Evolutionary conservation across 176 grass and related monocot genomes (phyloP), one percentile per base, ranked within the genome.

Genomic region (Ampelocalamus luodianensis): DNA sequence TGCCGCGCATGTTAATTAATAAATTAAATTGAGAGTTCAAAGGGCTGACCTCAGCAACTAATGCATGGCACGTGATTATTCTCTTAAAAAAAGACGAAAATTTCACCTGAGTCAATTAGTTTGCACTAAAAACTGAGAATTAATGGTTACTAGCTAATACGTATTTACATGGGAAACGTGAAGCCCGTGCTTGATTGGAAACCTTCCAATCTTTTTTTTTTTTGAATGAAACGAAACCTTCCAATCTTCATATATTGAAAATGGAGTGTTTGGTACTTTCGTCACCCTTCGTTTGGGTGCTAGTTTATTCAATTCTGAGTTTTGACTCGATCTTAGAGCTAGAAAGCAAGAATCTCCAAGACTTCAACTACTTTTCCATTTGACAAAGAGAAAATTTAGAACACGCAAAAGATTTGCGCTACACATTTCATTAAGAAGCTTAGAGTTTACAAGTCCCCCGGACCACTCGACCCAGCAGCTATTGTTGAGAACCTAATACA

Each of bases 181-280:
- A 16, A 27, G 14, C n/a, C 10, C 55, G 42, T 63, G 40, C 22
- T 50, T 14, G 63, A 36, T 50, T 67, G 13, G 5, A 8, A 39
- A 17, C 17, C 38, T 63, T 22, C 24, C 72, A 10, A 14, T 73
- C 40, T 49, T 63, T n/a, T n/a, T n/a, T n/a, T n/a, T n/a, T n/a
- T n/a, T n/a, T n/a, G n/a, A n/a, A n/a, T n/a, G n/a, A n/a, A n/a
- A n/a, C n/a, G n/a, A n/a, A n/a, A n/a, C n/a, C n/a, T n/a, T n/a
- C n/a, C n/a, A n/a, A n/a, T n/a, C n/a, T n/a, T n/a, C 81, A 39
- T 11, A 8, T 45, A 63, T 70, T 62, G 42, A 71, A 43, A 71
- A 71, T 53, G 51, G 43, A 42, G 50, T 68, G 7, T 75, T 82
- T 62, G 64, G 34, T 45, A 45, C n/a, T n/a, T n/a, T n/a, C n/a